Conservation (phyloP, 108 stramenopile genomes). For the Schizochytrium sp. region DNA sequence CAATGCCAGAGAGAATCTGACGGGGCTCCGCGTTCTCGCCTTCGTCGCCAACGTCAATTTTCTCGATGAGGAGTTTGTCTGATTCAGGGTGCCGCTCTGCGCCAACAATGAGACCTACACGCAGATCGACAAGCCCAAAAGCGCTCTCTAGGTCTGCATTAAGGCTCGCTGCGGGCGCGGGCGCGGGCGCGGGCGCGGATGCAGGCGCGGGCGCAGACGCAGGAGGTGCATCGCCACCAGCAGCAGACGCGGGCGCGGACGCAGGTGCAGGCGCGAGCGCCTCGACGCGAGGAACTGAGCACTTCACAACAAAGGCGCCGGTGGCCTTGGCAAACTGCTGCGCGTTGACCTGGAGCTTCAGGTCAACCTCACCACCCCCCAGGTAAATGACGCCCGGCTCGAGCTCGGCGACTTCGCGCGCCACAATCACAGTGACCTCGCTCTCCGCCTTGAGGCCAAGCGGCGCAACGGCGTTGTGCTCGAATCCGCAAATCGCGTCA, state of each 20-base stretch:
- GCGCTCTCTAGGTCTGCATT: background rate
- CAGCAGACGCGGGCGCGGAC: background rate
- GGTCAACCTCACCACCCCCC: background rate
- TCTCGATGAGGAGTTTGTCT: slow-evolving; percentile 96
- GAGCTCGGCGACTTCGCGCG: background rate
- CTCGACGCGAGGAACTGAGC: background rate
- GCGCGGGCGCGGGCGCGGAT: background rate
- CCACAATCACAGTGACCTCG: background rate
- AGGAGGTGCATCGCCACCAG: background rate
- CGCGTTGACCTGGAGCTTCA: slow-evolving; percentile 3
- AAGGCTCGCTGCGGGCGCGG: background rate
- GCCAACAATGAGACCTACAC: slow-evolving; percentile 72
- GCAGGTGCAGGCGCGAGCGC: background rate
- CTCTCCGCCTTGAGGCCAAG: background rate
- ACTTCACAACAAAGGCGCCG: background rate
- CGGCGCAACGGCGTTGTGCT: slow-evolving; percentile 20
- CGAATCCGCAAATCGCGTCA: background rate
- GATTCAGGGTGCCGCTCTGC: slow-evolving; percentile 89
- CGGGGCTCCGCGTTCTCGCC: slow-evolving; percentile 57
- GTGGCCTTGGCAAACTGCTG: background rate
- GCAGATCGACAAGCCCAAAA: slow-evolving; percentile 58
- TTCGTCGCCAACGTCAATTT: slow-evolving; percentile 88
- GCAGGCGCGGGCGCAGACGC: background rate
- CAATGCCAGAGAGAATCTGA: slow-evolving; percentile 76
- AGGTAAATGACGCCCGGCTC: background rate